Evolutionary conservation across 2,329 filamentous ascomycete species (phyloP), one percentile per base, ranked within the genome.

Genomic region (Calonectria fujianensis): DNA sequence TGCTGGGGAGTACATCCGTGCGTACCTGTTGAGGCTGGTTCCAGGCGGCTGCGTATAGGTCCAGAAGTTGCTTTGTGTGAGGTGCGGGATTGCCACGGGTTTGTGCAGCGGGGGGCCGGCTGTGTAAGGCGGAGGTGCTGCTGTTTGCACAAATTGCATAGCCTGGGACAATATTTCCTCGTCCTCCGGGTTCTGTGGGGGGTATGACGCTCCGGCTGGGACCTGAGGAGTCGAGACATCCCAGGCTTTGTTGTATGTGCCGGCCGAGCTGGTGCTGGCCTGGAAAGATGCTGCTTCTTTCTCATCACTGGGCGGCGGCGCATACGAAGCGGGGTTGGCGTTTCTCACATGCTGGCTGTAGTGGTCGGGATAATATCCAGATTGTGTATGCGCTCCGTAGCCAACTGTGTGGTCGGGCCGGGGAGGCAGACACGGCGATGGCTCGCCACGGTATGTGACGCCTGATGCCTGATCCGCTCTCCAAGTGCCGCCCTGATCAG

Each of bases 81-180:
- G 51, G 51, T 54, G 51, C 51, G 51, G 51, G 51, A 54, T 27
- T 54, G 51, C 51, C 51, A 54, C 51, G 51, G 51, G 51, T 16
- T 54, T 54, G 51, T 14, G 13, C 27, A 54, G 51, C 27, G 51
- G 27, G 51, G 51, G 13, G 51, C 51, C 51, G 51, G 27, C 51
- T 54, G 51, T 13, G 27, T 54, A 54, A 20, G 51, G 27, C 14
- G 51, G 51, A 54, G 51, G 27, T 2, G 51, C 51, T 16, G 51
- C 51, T 54, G 51, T 54, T 31, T 54, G 51, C 24, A 16, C 51
- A 54, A 54, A 54, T 27, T 10, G 51, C 51, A 54, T 54, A 54
- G 51, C 51, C 51, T 54, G 51, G 51, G 51, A 54, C 51, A 54
- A 13, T 27, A 54, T 54, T 27, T 54, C 51, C 51, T 54, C 51